phyloP scores from a whole-genome alignment of 257 asterid genomes.

The Nicotiana tabacum region DNA sequence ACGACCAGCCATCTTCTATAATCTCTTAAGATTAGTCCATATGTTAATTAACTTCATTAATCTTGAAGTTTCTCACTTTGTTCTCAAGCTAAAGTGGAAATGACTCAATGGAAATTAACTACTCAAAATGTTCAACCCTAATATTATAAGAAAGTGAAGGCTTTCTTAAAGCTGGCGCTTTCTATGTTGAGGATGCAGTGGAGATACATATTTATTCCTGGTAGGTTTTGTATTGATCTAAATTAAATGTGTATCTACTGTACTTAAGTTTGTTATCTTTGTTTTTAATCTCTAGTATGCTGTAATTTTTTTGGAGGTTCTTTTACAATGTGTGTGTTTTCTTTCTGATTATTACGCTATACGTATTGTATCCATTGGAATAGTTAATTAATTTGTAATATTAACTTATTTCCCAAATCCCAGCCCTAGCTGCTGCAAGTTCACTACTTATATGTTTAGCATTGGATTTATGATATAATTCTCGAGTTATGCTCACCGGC shows the following conservation, averaged over 20 bases:
- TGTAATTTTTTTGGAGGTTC: neutral
- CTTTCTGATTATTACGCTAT: neutral
- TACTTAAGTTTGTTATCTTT: neutral
- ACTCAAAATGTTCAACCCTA: neutral
- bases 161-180: too few species aligned
- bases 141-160: neutral
- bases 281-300: neutral
- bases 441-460: neutral
- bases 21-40: neutral
- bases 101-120: neutral
- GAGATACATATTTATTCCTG: neutral
- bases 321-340: neutral
- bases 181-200: neutral
- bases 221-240: neutral
- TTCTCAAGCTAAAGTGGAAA: neutral
- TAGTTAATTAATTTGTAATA: neutral
- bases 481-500: too few species aligned
- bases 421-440: neutral
- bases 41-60: neutral
- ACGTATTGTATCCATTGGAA: neutral
- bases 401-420: neutral
- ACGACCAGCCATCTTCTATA: constrained; percentile 26
- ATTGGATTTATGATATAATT: too few species aligned
- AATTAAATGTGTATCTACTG: neutral
- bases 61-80: neutral